A percentile compares a stretch with the other conserved stretches of the same genome.
Evolutionary conservation across 139 green algal genomes (phyloP).

Genomic region (Chlorella sp.): DNA sequence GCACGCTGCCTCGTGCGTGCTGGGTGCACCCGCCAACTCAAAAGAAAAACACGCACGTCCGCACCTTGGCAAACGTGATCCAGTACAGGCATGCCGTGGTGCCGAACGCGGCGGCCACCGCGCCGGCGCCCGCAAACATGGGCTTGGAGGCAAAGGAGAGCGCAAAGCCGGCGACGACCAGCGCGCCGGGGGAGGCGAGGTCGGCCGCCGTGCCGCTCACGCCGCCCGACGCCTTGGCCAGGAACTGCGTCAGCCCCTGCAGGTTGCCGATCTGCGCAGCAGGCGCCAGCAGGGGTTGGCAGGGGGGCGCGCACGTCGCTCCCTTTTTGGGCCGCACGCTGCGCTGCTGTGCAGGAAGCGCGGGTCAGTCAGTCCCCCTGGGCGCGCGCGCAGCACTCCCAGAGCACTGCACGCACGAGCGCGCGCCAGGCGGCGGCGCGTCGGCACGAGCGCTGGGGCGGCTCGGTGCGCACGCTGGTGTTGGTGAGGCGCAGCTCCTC

Average conservation of each 20-base stretch:
- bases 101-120: constrained; percentile 61
- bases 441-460: background rate
- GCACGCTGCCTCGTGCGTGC: too few species aligned
- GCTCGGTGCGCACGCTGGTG: constrained; percentile 36
- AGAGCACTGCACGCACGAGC: background rate
- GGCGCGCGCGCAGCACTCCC: background rate
- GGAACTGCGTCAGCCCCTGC: constrained; percentile 77
- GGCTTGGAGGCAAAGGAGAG: constrained; percentile 84
- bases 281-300: background rate
- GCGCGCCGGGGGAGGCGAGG: constrained; percentile 69
- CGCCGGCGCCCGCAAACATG: constrained; percentile 74
- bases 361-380: background rate
- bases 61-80: constrained; percentile 73
- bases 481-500: constrained; percentile 73
- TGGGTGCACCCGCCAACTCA: too few species aligned
- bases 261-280: constrained; percentile 75
- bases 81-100: constrained; percentile 68
- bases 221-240: constrained; percentile 75
- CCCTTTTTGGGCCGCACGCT: background rate
- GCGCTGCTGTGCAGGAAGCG: background rate
- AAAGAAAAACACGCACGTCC: too few species aligned
- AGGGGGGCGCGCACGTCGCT: too few species aligned
- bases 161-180: constrained; percentile 83
- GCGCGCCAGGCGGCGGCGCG: background rate
- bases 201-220: constrained; percentile 73